Conservation (phyloP, 148 eudicot genomes). For the Rhododendron vialii region DNA sequence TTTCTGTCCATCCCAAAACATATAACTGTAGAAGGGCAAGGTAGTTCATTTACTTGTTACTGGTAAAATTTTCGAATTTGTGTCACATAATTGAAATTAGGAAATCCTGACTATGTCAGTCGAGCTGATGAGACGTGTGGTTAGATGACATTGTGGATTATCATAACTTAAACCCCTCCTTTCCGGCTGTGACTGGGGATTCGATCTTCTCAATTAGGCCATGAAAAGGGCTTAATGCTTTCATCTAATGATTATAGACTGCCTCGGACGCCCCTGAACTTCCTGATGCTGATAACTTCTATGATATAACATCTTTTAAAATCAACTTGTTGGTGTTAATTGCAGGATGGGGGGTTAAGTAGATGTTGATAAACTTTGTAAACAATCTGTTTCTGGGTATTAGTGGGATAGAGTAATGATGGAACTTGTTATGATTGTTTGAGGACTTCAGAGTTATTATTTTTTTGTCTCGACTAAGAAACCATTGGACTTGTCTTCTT, state of each 20-base stretch:
- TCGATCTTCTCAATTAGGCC: background rate
- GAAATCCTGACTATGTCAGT: background rate
- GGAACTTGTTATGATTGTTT: background rate
- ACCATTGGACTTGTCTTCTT: background rate
- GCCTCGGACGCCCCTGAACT: background rate
- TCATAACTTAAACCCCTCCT: background rate
- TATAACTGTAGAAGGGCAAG: background rate
- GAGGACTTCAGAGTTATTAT: background rate
- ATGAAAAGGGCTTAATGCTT: background rate
- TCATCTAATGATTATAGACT: background rate
- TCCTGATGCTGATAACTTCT: background rate
- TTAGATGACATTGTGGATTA: background rate
- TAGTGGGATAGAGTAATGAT: background rate
- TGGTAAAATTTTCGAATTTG: background rate
- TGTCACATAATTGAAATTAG: background rate
- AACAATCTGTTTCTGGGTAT: background rate
- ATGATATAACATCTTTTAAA: background rate
- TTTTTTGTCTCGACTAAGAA: background rate
- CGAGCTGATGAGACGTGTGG: background rate
- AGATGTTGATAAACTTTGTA: background rate
- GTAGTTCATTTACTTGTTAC: background rate
- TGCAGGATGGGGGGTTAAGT: background rate
- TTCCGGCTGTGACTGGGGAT: background rate
- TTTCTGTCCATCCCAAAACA: background rate
- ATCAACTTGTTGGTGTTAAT: background rate